Conservation (phyloP, 2,329 filamentous ascomycete species). For the Penicillium hesseltinei region DNA sequence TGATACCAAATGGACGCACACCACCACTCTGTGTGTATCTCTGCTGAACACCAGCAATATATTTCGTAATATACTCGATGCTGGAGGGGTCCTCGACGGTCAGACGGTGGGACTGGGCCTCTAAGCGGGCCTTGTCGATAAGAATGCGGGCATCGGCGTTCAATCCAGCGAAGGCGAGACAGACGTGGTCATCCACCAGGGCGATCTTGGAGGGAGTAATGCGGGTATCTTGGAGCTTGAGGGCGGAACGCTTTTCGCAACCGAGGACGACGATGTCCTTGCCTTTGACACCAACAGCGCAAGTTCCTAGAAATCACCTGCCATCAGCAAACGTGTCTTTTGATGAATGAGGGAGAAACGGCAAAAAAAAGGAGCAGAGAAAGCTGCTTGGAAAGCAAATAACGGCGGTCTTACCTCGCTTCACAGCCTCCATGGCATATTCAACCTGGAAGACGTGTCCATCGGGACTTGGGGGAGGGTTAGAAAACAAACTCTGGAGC, state of each 20-base stretch:
- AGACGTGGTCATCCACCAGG: conserved; percentile 91
- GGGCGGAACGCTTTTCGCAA: conserved; percentile 97
- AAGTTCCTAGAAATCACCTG: conserved; percentile 66
- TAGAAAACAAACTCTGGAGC: conserved; percentile 38
- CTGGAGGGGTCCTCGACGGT: conserved; percentile 96
- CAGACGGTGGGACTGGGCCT: conserved; percentile 94
- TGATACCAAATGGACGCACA: conserved; percentile 97
- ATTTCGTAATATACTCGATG: conserved; percentile 99
- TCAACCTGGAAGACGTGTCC: conserved; percentile 99
- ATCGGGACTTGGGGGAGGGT: conserved; percentile 72
- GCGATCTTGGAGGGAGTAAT: conserved; percentile 99
- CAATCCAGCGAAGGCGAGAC: conserved; percentile 92
- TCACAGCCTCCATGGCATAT: conserved; percentile 98
- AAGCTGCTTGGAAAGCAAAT: conserved; percentile 10
- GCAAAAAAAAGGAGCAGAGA: neutral
- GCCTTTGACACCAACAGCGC: conserved; percentile 96
- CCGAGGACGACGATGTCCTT: conserved; percentile 90
- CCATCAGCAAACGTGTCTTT: neutral
- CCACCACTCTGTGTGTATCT: conserved; percentile 98
- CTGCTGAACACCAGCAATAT: conserved; percentile 96
- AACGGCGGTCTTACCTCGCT: conserved; percentile 68
- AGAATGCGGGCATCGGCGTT: conserved; percentile 98
- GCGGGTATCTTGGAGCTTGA: conserved; percentile 98
- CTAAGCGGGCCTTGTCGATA: conserved; percentile 94
- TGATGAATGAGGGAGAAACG: neutral